These are phyloP conservation scores for Sanghuangporus baumii DNA, from an alignment of 1,284 basidiomycete genomes.

Conservation along the genomic window DNA sequence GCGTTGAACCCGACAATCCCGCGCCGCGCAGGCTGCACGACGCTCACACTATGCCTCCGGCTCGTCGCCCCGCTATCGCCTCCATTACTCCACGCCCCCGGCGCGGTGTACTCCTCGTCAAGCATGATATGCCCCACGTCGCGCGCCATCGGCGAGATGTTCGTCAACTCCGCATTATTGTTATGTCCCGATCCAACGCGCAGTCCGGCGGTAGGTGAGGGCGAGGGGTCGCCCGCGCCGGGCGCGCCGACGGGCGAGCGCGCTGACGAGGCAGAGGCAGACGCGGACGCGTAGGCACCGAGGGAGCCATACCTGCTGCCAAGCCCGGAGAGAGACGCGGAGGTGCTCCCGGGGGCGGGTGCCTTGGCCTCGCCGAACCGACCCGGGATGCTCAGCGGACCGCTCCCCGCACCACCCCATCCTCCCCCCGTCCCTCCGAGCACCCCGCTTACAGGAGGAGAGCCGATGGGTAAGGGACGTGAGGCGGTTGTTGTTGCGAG, in stretches of 20 bases:
- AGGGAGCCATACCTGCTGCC: slow-evolving; percentile 60
- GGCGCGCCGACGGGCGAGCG: slow-evolving; percentile 41
- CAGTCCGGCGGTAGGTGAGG: slow-evolving; percentile 32
- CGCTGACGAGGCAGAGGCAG: slow-evolving; percentile 25
- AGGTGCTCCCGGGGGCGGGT: slow-evolving; percentile 25
- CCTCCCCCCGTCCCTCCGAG: slow-evolving; percentile 15
- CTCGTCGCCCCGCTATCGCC: slow-evolving; percentile 75
- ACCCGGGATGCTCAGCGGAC: slow-evolving; percentile 51
- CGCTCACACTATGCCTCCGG: slow-evolving; percentile 79
- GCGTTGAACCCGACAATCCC: slow-evolving; percentile 65
- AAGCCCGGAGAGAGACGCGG: neutral
- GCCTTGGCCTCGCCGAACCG: slow-evolving; percentile 58
- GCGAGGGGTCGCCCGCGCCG: slow-evolving; percentile 20
- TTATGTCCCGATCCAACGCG: slow-evolving; percentile 34
- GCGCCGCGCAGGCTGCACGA: slow-evolving; percentile 64
- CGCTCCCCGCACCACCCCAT: slow-evolving; percentile 33
- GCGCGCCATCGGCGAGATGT: slow-evolving; percentile 75
- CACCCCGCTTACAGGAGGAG: slow-evolving; percentile 30
- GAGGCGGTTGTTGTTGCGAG: slow-evolving; percentile 48
- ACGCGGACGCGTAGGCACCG: slow-evolving; percentile 30
- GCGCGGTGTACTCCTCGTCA: slow-evolving; percentile 43
- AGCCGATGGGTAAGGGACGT: slow-evolving; percentile 36
- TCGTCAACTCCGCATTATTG: slow-evolving; percentile 47
- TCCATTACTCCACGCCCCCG: slow-evolving; percentile 31
- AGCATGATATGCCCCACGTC: slow-evolving; percentile 72